phyloP scores from a whole-genome alignment of 257 asterid species.

The Scutellaria barbata region DNA sequence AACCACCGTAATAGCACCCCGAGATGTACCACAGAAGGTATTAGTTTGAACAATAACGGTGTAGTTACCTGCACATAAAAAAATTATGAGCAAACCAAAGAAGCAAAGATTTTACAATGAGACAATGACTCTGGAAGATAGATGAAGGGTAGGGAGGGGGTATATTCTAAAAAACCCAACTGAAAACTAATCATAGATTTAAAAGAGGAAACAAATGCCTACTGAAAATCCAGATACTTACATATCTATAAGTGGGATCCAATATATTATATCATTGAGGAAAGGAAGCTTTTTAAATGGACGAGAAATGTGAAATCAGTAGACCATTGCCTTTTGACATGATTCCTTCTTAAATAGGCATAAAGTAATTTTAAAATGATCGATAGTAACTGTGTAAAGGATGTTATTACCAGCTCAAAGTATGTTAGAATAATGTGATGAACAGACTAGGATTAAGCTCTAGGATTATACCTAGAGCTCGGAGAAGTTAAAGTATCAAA shows the following conservation, averaged over 20 bases:
- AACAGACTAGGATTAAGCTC: too few species aligned
- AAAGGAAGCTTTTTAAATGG: not conserved
- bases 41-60: conserved; percentile 80
- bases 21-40: conserved; percentile 76
- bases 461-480: too few species aligned
- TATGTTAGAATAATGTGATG: not conserved
- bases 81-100: conserved; percentile 35
- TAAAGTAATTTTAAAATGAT: not conserved
- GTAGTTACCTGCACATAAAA: conserved; percentile 69
- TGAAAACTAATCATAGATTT: too few species aligned
- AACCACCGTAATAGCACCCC: conserved; percentile 83
- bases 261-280: not conserved
- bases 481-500: too few species aligned
- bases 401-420: not conserved
- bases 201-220: too few species aligned
- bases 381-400: not conserved
- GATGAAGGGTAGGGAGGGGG: too few species aligned
- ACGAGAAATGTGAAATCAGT: not conserved
- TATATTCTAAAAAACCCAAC: too few species aligned
- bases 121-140: not conserved
- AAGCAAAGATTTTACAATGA: conserved; percentile 2
- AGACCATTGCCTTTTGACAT: not conserved
- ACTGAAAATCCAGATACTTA: not conserved
- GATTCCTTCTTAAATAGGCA: not conserved
- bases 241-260: not conserved